Percentiles rank a stretch among this genome's conserved stretches.
phyloP scores from a whole-genome alignment of 768 basidiomycete genomes.

The Daedaleopsis sinensis region DNA sequence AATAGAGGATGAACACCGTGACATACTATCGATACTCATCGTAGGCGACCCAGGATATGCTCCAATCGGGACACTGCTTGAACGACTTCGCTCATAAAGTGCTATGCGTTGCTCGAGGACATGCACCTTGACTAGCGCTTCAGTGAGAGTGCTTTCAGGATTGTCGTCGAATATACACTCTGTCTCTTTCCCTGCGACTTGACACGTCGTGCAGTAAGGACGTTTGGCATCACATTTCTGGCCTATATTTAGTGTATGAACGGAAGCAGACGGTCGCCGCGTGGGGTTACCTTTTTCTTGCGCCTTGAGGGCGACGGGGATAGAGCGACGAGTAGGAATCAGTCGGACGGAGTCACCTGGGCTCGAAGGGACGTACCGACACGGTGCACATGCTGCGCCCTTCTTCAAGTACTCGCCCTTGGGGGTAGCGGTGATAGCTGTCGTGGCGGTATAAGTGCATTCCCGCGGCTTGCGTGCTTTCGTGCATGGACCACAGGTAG shows the following conservation, averaged over 20 bases:
- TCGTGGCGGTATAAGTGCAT: slow-evolving; percentile 19
- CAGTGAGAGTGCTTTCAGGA: slow-evolving; percentile 19
- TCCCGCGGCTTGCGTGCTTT: slow-evolving; percentile 27
- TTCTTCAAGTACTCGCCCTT: slow-evolving; percentile 29
- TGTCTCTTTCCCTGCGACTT: slow-evolving; percentile 26
- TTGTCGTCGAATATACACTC: slow-evolving; percentile 31
- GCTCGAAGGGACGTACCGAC: slow-evolving; percentile 18
- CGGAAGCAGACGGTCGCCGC: background rate
- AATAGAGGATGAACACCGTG: no score
- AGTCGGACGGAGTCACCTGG: background rate
- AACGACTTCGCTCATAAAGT: slow-evolving; percentile 11
- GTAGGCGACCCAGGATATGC: background rate
- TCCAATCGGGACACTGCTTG: background rate
- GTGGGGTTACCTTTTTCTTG: slow-evolving; percentile 27
- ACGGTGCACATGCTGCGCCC: slow-evolving; percentile 28
- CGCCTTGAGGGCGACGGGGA: slow-evolving; percentile 11
- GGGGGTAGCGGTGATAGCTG: slow-evolving; percentile 12
- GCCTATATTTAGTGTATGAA: background rate
- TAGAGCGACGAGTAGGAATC: background rate
- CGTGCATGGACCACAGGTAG: slow-evolving; percentile 29
- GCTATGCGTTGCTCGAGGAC: slow-evolving; percentile 26
- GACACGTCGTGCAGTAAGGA: slow-evolving; percentile 28
- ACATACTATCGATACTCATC: no score
- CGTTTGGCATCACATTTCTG: slow-evolving; percentile 32
- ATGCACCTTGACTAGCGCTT: slow-evolving; percentile 22